Conservation (phyloP, 257 asterid species). For the Mitragyna speciosa region DNA sequence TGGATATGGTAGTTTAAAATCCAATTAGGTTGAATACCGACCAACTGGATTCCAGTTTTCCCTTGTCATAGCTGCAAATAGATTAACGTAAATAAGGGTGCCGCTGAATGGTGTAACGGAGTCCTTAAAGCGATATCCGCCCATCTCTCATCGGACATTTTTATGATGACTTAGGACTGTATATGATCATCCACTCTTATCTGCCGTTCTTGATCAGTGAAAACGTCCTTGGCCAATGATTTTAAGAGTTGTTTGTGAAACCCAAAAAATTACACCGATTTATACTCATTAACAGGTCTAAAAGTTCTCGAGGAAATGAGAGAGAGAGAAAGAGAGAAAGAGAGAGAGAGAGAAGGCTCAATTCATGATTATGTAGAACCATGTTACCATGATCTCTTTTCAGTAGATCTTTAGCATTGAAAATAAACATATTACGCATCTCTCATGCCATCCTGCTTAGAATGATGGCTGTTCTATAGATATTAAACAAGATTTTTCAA, state of each 20-base stretch:
- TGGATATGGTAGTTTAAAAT: too few species aligned
- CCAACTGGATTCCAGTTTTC: too few species aligned
- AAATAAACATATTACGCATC: conserved; percentile 4
- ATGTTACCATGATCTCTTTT: not conserved
- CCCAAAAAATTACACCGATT: not conserved
- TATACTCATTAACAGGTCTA: not conserved
- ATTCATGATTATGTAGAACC: not conserved
- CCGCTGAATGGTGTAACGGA: not conserved
- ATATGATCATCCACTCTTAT: too few species aligned
- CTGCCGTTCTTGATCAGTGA: not conserved
- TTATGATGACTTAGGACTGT: too few species aligned
- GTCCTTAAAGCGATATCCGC: not conserved
- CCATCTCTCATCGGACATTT: not conserved
- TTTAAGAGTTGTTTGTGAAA: not conserved
- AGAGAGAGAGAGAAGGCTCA: not conserved
- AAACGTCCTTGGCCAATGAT: not conserved
- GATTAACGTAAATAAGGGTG: not conserved
- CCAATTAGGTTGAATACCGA: too few species aligned
- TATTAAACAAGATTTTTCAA: not conserved
- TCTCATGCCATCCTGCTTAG: not conserved
- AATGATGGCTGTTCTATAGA: not conserved
- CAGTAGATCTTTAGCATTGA: not conserved
- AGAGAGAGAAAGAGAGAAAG: not conserved
- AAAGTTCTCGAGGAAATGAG: not conserved
- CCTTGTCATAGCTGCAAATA: not conserved